These are phyloP conservation scores for Eucalyptus regnans DNA, from an alignment of 345 rosid genomes.

Conservation along the genomic window DNA sequence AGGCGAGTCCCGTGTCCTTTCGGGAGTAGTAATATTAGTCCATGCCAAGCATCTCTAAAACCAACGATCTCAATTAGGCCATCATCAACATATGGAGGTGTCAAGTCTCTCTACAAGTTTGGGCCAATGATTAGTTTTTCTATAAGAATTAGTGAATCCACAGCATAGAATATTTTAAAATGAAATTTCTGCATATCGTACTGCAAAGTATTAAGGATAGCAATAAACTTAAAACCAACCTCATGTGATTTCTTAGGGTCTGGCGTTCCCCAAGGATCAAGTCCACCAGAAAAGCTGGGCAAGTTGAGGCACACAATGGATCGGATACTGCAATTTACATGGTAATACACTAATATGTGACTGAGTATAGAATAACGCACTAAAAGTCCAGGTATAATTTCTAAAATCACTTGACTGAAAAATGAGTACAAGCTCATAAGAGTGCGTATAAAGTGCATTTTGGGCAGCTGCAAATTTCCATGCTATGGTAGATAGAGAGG, in stretches of 20 bases:
- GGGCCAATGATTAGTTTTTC: neutral
- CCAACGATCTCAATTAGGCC: conserved; percentile 33
- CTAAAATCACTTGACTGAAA: neutral
- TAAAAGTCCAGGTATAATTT: neutral
- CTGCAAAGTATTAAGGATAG: neutral
- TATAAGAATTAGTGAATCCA: neutral
- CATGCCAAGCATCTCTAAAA: conserved; percentile 40
- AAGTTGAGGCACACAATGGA: conserved; percentile 65
- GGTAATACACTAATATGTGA: neutral
- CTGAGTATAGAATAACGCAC: neutral
- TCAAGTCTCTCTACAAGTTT: conserved; percentile 18
- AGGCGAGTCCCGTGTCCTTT: conserved; percentile 40
- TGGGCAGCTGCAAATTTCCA: neutral
- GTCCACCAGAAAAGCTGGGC: conserved; percentile 78
- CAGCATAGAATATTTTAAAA: too few species aligned
- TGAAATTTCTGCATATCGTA: neutral
- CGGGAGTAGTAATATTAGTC: conserved; percentile 22
- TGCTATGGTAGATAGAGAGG: neutral
- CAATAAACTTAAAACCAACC: conserved; percentile 14
- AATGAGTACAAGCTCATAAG: neutral
- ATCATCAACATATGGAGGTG: conserved; percentile 30
- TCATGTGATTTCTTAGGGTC: conserved; percentile 27
- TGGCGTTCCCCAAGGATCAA: conserved; percentile 65
- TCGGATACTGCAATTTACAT: conserved; percentile 32
- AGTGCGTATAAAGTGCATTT: neutral